Conservation (phyloP, 805 yeast species). For the Cyberlindnera americana region DNA sequence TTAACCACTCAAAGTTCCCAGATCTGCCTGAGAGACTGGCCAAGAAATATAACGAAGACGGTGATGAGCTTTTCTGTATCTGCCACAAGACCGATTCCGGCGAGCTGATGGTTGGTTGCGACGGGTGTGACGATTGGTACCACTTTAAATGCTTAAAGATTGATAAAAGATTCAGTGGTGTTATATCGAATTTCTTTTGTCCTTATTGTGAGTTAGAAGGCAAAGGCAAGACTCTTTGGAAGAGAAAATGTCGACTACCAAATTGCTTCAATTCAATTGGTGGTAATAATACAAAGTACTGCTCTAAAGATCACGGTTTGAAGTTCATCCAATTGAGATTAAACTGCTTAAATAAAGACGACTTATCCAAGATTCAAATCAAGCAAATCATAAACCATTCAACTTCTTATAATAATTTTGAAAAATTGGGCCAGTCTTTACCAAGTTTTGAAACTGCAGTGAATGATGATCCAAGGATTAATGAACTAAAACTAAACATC, state of each 20-base stretch:
- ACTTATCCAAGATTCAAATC: conserved; percentile 9
- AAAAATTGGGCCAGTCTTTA: conserved; percentile 34
- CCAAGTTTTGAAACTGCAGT: conserved; percentile 39
- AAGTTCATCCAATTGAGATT: conserved; percentile 14
- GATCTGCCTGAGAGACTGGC: conserved; percentile 17
- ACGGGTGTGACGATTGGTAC: conserved; percentile 94
- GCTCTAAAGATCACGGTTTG: conserved; percentile 68
- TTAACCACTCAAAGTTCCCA: neutral
- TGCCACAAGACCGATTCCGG: conserved; percentile 80
- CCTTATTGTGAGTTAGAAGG: conserved; percentile 57
- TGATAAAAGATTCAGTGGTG: conserved; percentile 43
- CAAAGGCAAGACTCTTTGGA: conserved; percentile 58
- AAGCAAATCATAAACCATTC: conserved; percentile 14
- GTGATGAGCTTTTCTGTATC: conserved; percentile 69
- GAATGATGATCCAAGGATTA: conserved; percentile 13
- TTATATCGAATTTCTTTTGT: conserved; percentile 68
- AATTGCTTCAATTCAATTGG: conserved; percentile 54
- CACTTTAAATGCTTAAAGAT: conserved; percentile 77
- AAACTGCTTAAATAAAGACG: conserved; percentile 1
- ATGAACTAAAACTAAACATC: conserved; percentile 2
- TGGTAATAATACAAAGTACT: conserved; percentile 57
- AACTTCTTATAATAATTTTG: conserved; percentile 21
- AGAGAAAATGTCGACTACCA: conserved; percentile 64
- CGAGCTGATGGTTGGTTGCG: conserved; percentile 89
- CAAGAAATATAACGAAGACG: conserved; percentile 40